phyloP scores from a whole-genome alignment of 129 eudicot genomes.

The Smallanthus sonchifolius region DNA sequence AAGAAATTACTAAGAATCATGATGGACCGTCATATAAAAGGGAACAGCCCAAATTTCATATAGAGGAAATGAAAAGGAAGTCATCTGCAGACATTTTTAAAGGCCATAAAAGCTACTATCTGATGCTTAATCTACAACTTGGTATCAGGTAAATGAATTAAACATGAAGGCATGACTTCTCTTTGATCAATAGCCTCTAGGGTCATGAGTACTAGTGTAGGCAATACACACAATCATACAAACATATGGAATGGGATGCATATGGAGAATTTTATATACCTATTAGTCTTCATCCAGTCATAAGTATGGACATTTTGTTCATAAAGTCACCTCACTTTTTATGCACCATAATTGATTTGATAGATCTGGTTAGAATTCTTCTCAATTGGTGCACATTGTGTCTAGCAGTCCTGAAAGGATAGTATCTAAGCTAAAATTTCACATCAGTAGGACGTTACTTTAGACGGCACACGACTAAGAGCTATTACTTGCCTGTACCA shows the following conservation, averaged over 20 bases:
- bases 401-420: background rate
- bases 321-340: background rate
- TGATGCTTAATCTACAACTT: constrained; percentile 96
- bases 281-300: background rate
- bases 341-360: background rate
- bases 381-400: background rate
- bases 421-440: background rate
- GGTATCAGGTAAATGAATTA: constrained; percentile 81
- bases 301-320: background rate
- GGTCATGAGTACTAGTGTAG: background rate
- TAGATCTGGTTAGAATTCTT: background rate
- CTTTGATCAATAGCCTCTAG: no score
- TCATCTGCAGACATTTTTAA: constrained; percentile 50
- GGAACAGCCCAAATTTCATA: constrained; percentile 49
- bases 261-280: background rate
- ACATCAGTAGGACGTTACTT: constrained; percentile 7
- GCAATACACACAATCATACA: background rate
- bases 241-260: background rate
- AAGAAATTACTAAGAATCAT: constrained; percentile 50
- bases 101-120: constrained; percentile 74
- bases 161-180: constrained; percentile 11
- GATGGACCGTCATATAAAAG: constrained; percentile 38
- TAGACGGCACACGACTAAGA: background rate
- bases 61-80: constrained; percentile 43
- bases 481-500: constrained; percentile 5